Evolutionary conservation across 768 basidiomycete genomes (phyloP).

Genomic region (Nidularia pulvinata): DNA sequence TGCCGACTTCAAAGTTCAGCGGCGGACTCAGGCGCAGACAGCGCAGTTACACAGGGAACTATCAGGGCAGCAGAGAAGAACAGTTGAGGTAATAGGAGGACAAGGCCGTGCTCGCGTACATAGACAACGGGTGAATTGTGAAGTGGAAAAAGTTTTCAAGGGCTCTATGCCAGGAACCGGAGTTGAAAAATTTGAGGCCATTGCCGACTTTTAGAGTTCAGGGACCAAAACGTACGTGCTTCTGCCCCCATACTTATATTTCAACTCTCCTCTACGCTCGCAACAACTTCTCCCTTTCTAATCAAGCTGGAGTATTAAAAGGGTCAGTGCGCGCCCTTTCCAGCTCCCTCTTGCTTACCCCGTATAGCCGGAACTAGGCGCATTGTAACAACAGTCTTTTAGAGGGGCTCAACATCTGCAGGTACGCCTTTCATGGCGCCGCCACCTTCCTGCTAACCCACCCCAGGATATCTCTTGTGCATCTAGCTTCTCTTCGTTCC

Average conservation of each 20-base stretch:
- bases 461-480: conserved; percentile 64
- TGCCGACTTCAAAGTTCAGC: no score
- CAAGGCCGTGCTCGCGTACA: neutral
- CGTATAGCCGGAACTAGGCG: conserved; percentile 44
- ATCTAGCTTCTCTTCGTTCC: conserved; percentile 57
- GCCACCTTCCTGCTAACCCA: conserved; percentile 18
- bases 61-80: no score
- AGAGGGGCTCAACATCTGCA: conserved; percentile 72
- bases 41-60: no score
- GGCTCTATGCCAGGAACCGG: conserved; percentile 32
- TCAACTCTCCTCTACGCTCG: conserved; percentile 23
- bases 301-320: conserved; percentile 45
- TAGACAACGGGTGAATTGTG: conserved; percentile 8
- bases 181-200: conserved; percentile 49
- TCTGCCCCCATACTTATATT: conserved; percentile 44
- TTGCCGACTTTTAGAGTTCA: conserved; percentile 48
- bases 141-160: conserved; percentile 26
- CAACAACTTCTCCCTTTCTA: conserved; percentile 31
- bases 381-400: conserved; percentile 83
- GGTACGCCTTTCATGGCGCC: conserved; percentile 40
- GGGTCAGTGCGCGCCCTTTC: conserved; percentile 31
- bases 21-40: no score
- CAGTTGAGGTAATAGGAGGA: no score
- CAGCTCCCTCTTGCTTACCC: conserved; percentile 11
- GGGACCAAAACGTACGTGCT: conserved; percentile 41